Evolutionary conservation across 2,329 filamentous ascomycete genomes (phyloP).

Genomic region (Pochonia chlamydosporia): DNA sequence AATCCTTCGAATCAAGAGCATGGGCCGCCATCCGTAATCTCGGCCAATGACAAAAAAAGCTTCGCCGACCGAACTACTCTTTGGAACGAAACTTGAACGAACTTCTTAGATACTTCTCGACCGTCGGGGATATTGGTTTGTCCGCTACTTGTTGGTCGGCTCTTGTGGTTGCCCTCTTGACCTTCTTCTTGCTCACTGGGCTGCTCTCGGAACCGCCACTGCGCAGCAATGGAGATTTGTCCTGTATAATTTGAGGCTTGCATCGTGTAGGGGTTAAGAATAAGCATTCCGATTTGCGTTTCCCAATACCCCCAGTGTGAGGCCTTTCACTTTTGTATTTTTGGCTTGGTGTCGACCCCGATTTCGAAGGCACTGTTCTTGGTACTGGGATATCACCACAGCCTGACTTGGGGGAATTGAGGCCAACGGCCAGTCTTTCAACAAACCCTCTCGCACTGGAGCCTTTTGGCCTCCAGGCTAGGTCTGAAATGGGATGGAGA

Average conservation of each 20-base stretch:
- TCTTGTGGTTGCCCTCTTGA: not conserved
- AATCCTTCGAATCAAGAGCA: no score
- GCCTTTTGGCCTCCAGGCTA: not conserved
- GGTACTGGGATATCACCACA: not conserved
- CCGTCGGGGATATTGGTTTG: not conserved
- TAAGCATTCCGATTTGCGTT: not conserved
- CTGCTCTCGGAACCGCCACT: not conserved
- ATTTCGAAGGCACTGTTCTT: not conserved
- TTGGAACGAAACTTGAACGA: not conserved
- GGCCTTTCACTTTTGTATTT: not conserved
- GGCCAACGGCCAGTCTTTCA: slow-evolving; percentile 24
- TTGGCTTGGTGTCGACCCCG: not conserved
- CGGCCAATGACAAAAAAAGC: no score
- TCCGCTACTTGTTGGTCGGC: not conserved
- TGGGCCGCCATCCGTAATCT: no score
- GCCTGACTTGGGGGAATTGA: not conserved
- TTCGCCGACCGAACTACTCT: no score
- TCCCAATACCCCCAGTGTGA: not conserved
- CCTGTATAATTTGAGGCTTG: not conserved
- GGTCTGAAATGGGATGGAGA: not conserved
- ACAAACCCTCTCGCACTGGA: slow-evolving; percentile 10
- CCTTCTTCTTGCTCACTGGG: not conserved
- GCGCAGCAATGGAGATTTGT: not conserved
- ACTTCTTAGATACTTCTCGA: not conserved
- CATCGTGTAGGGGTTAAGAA: not conserved